A percentile compares a stretch with the other conserved stretches of the same genome.
phyloP scores from a whole-genome alignment of 2,329 filamentous ascomycete species.

The Colletotrichum camelliae region DNA sequence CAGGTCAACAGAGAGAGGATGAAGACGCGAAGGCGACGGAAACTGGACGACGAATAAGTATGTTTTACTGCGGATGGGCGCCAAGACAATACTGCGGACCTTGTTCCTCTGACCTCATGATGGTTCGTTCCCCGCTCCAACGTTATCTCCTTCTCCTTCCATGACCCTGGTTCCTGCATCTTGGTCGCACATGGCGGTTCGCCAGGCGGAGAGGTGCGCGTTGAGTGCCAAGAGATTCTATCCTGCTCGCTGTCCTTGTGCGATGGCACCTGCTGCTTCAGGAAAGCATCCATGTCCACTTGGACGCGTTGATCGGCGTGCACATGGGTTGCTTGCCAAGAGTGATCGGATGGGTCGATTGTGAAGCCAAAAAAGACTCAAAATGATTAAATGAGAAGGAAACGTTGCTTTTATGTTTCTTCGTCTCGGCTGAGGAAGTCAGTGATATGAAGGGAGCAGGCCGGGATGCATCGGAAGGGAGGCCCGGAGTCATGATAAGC shows the following conservation, averaged over 20 bases:
- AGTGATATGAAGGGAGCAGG: background rate
- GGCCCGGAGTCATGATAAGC: background rate
- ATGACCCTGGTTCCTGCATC: background rate
- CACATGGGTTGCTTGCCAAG: background rate
- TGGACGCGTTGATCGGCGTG: background rate
- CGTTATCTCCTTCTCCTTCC: background rate
- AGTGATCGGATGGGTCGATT: background rate
- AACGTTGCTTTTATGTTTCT: background rate
- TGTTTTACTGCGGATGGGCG: background rate
- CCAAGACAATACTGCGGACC: background rate
- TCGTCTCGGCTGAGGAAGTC: background rate
- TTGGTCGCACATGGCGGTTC: background rate
- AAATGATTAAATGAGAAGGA: background rate
- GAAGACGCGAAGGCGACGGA: background rate
- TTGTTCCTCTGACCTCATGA: slow-evolving; percentile 11
- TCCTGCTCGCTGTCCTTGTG: background rate
- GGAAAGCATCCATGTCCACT: slow-evolving; percentile 13
- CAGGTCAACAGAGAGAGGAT: background rate
- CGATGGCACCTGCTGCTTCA: slow-evolving; percentile 21
- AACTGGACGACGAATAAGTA: background rate
- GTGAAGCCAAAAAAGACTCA: background rate
- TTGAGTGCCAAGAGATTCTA: slow-evolving; percentile 1
- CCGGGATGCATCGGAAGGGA: background rate
- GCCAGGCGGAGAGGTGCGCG: background rate
- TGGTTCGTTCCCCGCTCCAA: background rate